Evolutionary conservation across 768 basidiomycete species (phyloP).

Genomic region (Macrocybe gigantea): DNA sequence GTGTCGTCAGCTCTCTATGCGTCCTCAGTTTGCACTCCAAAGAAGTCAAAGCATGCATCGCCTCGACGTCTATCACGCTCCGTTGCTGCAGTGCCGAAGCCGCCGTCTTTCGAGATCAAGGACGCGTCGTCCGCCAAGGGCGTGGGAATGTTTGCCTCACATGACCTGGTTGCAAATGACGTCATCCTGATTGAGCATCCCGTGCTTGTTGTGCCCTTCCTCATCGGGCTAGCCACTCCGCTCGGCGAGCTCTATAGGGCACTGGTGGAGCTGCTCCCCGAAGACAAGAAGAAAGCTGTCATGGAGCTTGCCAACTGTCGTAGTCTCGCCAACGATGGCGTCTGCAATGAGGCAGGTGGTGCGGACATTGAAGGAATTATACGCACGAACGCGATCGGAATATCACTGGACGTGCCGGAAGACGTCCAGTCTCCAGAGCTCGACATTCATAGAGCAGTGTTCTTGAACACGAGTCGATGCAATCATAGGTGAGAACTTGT

Average conservation of each 20-base stretch:
- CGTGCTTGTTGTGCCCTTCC: constrained; percentile 30
- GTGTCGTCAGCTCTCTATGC: background rate
- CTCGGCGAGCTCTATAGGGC: constrained; percentile 24
- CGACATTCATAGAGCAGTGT: constrained; percentile 27
- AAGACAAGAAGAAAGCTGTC: constrained; percentile 17
- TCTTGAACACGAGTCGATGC: constrained; percentile 27
- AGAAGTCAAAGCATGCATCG: background rate
- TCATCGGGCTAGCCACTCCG: constrained; percentile 19
- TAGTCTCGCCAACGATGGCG: constrained; percentile 6
- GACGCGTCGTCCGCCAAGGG: constrained; percentile 16
- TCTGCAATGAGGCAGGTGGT: no score
- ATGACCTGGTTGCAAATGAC: constrained; percentile 23
- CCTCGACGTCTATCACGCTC: no score
- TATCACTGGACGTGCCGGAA: constrained; percentile 21
- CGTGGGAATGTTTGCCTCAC: constrained; percentile 29
- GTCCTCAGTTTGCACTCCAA: constrained; percentile 19
- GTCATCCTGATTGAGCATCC: constrained; percentile 35
- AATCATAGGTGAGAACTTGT: constrained; percentile 31
- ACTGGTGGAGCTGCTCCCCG: constrained; percentile 22
- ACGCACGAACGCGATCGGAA: constrained; percentile 24
- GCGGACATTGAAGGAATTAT: constrained; percentile 19
- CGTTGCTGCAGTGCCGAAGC: no score
- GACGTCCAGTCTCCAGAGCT: constrained; percentile 15
- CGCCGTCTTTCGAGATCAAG: no score
- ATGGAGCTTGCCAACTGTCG: constrained; percentile 24